Percentiles rank a stretch among this genome's conserved stretches.
These are phyloP conservation scores for Russula olivacea DNA, from an alignment of 768 basidiomycete genomes.

Conservation along the genomic window DNA sequence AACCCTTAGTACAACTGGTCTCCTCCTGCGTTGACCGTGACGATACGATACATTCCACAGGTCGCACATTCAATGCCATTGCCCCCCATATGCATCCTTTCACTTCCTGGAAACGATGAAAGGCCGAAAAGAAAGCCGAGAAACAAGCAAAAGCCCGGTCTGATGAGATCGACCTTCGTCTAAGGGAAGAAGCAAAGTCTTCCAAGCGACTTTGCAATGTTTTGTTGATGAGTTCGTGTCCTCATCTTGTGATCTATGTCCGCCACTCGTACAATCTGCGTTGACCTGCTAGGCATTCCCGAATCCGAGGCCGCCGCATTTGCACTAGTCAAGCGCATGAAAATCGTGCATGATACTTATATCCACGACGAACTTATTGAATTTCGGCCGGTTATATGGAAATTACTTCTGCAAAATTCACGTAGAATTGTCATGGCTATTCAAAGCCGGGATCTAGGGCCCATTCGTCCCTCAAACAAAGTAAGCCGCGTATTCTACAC, in stretches of 20 bases:
- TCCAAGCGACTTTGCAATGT: slow-evolving; percentile 86
- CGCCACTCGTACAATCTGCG: neutral
- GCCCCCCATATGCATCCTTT: neutral
- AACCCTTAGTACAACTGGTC: too few species aligned
- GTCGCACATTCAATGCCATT: neutral
- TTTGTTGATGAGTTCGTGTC: slow-evolving; percentile 65
- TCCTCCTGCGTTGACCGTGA: too few species aligned
- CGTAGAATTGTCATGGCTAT: neutral
- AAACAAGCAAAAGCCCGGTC: slow-evolving; percentile 43
- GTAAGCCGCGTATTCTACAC: neutral
- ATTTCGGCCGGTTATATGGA: slow-evolving; percentile 9
- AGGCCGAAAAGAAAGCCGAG: neutral
- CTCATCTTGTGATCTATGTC: neutral
- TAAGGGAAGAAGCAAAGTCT: slow-evolving; percentile 66
- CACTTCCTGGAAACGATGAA: neutral
- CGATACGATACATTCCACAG: too few species aligned
- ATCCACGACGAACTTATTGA: slow-evolving; percentile 29
- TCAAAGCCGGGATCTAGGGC: too few species aligned
- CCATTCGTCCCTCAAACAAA: neutral
- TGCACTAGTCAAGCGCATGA: slow-evolving; percentile 3
- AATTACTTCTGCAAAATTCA: neutral
- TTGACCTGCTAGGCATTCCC: slow-evolving; percentile 3
- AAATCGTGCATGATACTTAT: slow-evolving; percentile 35
- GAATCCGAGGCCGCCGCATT: slow-evolving; percentile 2
- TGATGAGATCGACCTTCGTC: slow-evolving; percentile 70